phyloP scores from a whole-genome alignment of 73 alveolate species.

The Paramecium octaurelia region DNA sequence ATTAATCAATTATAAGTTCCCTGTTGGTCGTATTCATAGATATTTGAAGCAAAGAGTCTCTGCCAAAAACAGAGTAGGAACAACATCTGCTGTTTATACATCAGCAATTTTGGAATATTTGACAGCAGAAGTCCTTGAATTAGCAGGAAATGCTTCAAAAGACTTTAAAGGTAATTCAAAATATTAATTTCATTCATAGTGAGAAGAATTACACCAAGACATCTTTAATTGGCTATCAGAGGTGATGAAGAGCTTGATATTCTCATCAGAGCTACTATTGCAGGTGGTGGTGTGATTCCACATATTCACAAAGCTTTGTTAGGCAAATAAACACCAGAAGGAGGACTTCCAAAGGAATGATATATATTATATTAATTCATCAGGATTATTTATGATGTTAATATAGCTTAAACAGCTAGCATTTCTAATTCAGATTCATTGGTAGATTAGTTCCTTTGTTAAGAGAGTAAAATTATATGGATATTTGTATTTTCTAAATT shows the following conservation, averaged over 20 bases:
- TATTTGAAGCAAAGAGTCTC: constrained; percentile 87
- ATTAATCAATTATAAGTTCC: constrained; percentile 75
- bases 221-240: constrained; percentile 96
- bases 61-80: constrained; percentile 97
- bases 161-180: constrained; percentile 76
- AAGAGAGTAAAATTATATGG: background rate
- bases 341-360: constrained; percentile 54
- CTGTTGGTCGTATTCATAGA: constrained; percentile 99
- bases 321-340: constrained; percentile 58
- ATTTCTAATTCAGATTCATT: background rate
- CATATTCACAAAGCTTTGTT: constrained; percentile 96
- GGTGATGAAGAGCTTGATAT: constrained; percentile 99
- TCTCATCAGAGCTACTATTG: constrained; percentile 98
- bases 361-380: constrained; percentile 27
- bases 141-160: constrained; percentile 98
- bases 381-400: background rate
- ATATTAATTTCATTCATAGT: constrained; percentile 43
- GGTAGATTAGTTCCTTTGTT: background rate
- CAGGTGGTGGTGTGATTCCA: constrained; percentile 99
- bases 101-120: constrained; percentile 98
- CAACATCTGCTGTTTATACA: constrained; percentile 98
- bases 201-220: constrained; percentile 97
- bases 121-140: constrained; percentile 98
- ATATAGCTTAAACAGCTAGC: background rate
- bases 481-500: background rate